These are phyloP conservation scores for Glonium stellatum DNA, from an alignment of 495 filamentous ascomycete species.

Conservation along the genomic window DNA sequence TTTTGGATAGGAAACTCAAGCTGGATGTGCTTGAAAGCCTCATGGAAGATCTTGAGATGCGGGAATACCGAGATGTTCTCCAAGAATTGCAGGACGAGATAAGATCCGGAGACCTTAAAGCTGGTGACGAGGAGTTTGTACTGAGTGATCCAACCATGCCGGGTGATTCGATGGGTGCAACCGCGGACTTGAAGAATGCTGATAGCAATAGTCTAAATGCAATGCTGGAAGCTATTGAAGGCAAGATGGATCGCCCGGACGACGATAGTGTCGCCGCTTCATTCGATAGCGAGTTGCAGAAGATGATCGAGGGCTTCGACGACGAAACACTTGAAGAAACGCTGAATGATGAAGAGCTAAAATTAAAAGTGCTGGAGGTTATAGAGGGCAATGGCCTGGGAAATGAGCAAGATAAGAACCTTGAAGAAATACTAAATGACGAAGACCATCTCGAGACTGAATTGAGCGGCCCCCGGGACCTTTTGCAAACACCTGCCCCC, in stretches of 20 bases:
- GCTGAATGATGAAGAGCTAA: neutral
- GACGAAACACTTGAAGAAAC: neutral
- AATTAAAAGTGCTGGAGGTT: neutral
- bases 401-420: neutral
- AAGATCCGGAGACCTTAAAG: neutral
- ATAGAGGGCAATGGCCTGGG: neutral
- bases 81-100: neutral
- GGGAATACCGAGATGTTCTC: constrained; percentile 1
- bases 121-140: neutral
- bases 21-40: no score
- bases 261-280: no score
- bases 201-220: no score
- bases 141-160: neutral
- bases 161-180: no score
- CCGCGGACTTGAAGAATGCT: no score
- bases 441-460: neutral
- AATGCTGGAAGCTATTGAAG: no score
- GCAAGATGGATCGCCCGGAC: no score
- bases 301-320: neutral
- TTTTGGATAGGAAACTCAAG: neutral
- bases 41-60: neutral
- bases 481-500: neutral
- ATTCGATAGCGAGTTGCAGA: no score
- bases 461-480: neutral
- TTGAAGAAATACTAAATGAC: neutral